These are phyloP conservation scores for Limtongozyma cylindracea DNA, from an alignment of 805 yeast genomes.

Conservation along the genomic window DNA sequence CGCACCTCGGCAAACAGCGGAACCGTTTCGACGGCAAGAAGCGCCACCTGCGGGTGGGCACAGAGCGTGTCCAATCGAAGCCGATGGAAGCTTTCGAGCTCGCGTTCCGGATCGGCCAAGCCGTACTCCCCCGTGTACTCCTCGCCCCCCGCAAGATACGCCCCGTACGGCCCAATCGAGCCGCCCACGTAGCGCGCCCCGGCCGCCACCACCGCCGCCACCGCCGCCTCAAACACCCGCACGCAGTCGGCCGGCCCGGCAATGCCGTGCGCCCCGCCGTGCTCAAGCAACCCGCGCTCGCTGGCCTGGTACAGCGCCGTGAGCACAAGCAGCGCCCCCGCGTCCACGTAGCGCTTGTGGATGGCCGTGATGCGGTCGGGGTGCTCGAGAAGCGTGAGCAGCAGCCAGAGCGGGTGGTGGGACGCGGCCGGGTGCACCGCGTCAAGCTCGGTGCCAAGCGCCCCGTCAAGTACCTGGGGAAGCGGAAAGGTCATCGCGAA, in stretches of 20 bases:
- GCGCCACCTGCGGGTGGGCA: slow-evolving; percentile 17
- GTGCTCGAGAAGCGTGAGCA: no score
- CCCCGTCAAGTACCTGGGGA: no score
- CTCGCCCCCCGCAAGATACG: slow-evolving; percentile 36
- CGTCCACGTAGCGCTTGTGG: slow-evolving; percentile 3
- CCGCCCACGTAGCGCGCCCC: slow-evolving; percentile 18
- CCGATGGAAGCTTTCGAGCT: slow-evolving; percentile 22
- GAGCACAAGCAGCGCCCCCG: slow-evolving; percentile 3
- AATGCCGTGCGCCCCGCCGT: slow-evolving; percentile 3
- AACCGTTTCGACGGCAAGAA: slow-evolving; percentile 47
- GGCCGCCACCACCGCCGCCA: neutral
- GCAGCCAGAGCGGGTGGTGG: no score
- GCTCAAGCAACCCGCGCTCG: slow-evolving; percentile 2
- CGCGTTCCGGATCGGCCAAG: slow-evolving; percentile 7
- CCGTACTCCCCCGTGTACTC: slow-evolving; percentile 55
- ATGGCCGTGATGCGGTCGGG: slow-evolving; percentile 2
- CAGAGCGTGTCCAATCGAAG: slow-evolving; percentile 14
- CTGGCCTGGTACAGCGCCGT: slow-evolving; percentile 5
- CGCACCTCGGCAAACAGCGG: slow-evolving; percentile 34
- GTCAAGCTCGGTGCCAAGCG: no score
- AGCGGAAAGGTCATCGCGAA: no score
- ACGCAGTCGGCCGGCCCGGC: no score
- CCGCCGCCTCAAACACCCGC: neutral
- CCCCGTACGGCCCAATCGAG: slow-evolving; percentile 60
- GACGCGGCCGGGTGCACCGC: no score